Conservation (phyloP, 2,329 filamentous ascomycete genomes). For the Fusarium cyanostomum region DNA sequence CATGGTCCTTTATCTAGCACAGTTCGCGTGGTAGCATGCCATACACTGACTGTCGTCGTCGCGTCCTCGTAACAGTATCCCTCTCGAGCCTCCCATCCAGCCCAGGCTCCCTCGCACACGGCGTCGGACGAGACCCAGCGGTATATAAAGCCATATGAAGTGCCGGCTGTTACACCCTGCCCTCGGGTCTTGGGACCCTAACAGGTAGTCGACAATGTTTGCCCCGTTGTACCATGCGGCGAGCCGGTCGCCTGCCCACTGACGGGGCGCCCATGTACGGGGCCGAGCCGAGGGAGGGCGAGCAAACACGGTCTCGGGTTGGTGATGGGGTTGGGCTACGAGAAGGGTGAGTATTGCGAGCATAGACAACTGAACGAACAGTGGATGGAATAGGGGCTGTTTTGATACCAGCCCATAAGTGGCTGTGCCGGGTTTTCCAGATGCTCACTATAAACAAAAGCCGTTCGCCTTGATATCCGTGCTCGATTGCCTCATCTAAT, state of each 20-base stretch:
- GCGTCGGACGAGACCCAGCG: not conserved
- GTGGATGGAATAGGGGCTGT: not conserved
- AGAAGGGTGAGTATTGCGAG: conserved; percentile 36
- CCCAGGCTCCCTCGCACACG: conserved; percentile 1
- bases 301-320: conserved; percentile 33
- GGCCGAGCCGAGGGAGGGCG: conserved; percentile 21
- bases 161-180: conserved; percentile 30
- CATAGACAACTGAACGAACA: conserved; percentile 9
- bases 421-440: not conserved
- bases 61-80: not conserved
- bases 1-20: not conserved
- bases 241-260: conserved; percentile 24
- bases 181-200: conserved; percentile 32
- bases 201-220: conserved; percentile 25
- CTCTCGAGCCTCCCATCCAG: not conserved
- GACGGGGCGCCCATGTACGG: conserved; percentile 12
- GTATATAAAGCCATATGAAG: conserved; percentile 18
- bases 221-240: conserved; percentile 32
- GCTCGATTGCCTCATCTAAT: conserved; percentile 27
- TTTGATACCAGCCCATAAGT: not conserved
- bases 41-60: not conserved
- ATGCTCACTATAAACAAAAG: conserved; percentile 7
- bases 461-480: conserved; percentile 5
- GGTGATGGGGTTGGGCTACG: conserved; percentile 26
- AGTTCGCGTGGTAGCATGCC: not conserved